Evolutionary conservation across 306 rosid genomes (phyloP).

Genomic region (Rosa multiflora): DNA sequence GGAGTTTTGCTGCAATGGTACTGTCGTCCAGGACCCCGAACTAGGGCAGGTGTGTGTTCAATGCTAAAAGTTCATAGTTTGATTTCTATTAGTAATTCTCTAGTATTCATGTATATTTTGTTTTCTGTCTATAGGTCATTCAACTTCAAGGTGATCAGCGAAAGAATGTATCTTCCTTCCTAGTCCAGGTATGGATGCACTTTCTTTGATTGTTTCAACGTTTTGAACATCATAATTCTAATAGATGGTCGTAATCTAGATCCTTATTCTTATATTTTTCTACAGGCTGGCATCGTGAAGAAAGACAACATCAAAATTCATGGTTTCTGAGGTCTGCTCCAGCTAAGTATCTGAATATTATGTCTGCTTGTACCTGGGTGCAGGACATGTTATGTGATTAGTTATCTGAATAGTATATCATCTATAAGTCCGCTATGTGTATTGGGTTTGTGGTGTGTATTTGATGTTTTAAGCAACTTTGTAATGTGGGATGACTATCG

Average conservation of each 20-base stretch:
- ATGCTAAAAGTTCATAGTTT: neutral
- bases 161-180: slow-evolving; percentile 59
- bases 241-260: neutral
- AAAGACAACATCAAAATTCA: slow-evolving; percentile 70
- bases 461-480: slow-evolving; percentile 23
- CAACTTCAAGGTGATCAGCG: slow-evolving; percentile 97
- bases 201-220: neutral
- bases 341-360: slow-evolving; percentile 26
- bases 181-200: slow-evolving; percentile 54
- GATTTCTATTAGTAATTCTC: neutral
- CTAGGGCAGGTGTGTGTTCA: slow-evolving; percentile 68
- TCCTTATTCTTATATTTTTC: neutral
- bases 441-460: slow-evolving; percentile 29
- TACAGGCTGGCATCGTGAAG: slow-evolving; percentile 86
- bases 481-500: slow-evolving; percentile 43
- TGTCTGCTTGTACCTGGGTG: neutral
- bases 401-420: neutral
- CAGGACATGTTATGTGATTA: slow-evolving; percentile 19
- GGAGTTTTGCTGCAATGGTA: slow-evolving; percentile 91
- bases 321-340: slow-evolving; percentile 63
- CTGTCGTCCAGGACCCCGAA: slow-evolving; percentile 93
- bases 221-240: neutral
- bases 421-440: slow-evolving; percentile 29
- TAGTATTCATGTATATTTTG: slow-evolving; percentile 8
- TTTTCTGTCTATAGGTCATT: slow-evolving; percentile 57